Evolutionary conservation across 352 stramenopile genomes (phyloP).

Genomic region (Hyaloperonospora arabidopsidis): DNA sequence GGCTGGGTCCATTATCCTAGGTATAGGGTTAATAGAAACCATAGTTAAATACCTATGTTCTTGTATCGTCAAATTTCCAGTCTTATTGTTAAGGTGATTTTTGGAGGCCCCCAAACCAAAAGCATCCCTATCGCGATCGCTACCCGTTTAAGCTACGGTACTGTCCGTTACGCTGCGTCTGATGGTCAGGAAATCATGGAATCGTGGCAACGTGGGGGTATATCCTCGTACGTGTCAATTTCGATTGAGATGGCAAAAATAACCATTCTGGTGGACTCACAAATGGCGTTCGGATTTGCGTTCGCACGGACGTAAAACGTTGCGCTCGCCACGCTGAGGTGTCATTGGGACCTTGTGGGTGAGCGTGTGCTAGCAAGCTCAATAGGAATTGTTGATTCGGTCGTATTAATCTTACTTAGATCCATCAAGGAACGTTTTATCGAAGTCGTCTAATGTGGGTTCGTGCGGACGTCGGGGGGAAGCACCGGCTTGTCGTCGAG

Average conservation of each 20-base stretch:
- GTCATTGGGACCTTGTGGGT: slow-evolving; percentile 4
- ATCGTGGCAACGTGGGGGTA: slow-evolving; percentile 4
- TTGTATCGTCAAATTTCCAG: too few relatives aligned
- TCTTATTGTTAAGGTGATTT: too few relatives aligned
- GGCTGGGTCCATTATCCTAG: too few relatives aligned
- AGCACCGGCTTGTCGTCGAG: slow-evolving; percentile 13
- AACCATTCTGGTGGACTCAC: slow-evolving; percentile 46
- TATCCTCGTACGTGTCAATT: slow-evolving; percentile 51
- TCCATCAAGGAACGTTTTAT: slow-evolving; percentile 22
- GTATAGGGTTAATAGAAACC: too few relatives aligned
- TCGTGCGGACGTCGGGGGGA: slow-evolving; percentile 18
- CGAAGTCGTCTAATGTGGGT: slow-evolving; percentile 10
- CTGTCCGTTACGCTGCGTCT: slow-evolving; percentile 6
- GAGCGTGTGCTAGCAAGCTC: slow-evolving; percentile 14
- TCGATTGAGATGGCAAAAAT: slow-evolving; percentile 65
- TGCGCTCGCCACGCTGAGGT: slow-evolving; percentile 9
- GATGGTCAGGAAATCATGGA: slow-evolving; percentile 19
- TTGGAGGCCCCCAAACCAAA: too few relatives aligned
- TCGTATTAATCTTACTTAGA: slow-evolving; percentile 28
- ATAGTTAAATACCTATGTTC: too few relatives aligned
- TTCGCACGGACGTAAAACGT: slow-evolving; percentile 16
- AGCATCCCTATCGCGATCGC: too few relatives aligned
- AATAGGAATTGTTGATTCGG: slow-evolving; percentile 19
- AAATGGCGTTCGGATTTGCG: slow-evolving; percentile 16
- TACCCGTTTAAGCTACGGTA: too few relatives aligned